Evolutionary conservation across 1,284 basidiomycete species (phyloP), one percentile per base, ranked within the genome.

Genomic region (Heliocybe sulcata): DNA sequence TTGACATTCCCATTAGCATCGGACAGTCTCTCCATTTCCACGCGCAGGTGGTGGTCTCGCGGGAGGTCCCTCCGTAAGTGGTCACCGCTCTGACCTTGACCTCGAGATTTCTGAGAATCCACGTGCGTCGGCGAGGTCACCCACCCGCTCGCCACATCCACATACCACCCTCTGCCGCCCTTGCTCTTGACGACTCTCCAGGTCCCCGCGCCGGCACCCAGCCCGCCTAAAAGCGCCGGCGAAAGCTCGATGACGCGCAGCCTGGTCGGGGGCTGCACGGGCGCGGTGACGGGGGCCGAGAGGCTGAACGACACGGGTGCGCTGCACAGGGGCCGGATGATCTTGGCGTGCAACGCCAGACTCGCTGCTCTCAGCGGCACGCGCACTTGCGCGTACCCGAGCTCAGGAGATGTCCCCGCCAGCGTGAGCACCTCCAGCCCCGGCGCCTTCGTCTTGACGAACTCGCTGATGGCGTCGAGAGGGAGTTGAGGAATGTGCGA

Each of bases 131-230:
- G 67, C 58, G 60, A 69, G 52, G 45, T 49, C 3, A 88, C 74
- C 87, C 94, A 96, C 1, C 89, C 91, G 52, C 85, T 87, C 14
- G 90, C 89, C 0, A 85, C 81, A 67, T 97, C 92, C 55, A 96
- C 92, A 64, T 95, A 97, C 94, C 96, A 99, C 1, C 94, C 95
- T 45, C 96, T 75, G 0, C 94, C 87, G 2, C 96, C 96, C 65
- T 97, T 95, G 64, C 92, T 94, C 61, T 83, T 79, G 35, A 98
- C 79, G 56, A 92, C 89, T 56, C 88, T 82, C 96, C 96, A 99
- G 35, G 85, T 72, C 2, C 84, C 86, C 0, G 85, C 87, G 2
- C 94, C 94, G 1, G 80, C 79, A 8, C 87, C 85, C 0, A 95
- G 75, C 8, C 79, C 79, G 51, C 81, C 76, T 4, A 98, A 78